Percentiles rank a stretch among this genome's conserved stretches.
Conservation (phyloP, 306 rosid species). For the Gastrolobium villosum region DNA sequence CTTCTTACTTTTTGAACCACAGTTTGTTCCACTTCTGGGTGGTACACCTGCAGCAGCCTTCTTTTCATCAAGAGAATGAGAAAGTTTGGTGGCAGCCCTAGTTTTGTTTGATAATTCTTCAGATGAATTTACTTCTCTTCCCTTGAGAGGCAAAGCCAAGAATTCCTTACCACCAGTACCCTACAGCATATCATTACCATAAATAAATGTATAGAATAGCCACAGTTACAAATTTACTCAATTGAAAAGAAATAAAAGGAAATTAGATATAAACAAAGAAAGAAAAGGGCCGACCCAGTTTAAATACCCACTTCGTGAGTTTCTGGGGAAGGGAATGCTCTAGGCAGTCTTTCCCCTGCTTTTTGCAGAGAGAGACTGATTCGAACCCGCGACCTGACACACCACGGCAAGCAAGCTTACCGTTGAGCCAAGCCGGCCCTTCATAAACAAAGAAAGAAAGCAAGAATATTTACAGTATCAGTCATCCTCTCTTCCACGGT, state of each 20-base stretch:
- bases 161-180: constrained; percentile 45
- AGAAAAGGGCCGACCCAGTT: too few species aligned
- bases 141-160: constrained; percentile 54
- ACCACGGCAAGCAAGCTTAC: too few species aligned
- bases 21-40: constrained; percentile 28
- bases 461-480: constrained; percentile 49
- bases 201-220: constrained; percentile 19
- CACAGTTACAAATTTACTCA: constrained; percentile 21
- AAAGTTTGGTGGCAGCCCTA: constrained; percentile 47
- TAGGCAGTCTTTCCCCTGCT: too few species aligned
- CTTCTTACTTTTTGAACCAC: constrained; percentile 52
- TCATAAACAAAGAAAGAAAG: constrained; percentile 44
- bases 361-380: too few species aligned
- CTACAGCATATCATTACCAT: constrained; percentile 58
- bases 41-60: constrained; percentile 35
- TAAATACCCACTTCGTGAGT: too few species aligned
- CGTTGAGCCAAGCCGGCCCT: too few species aligned
- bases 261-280: constrained; percentile 35
- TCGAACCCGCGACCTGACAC: too few species aligned
- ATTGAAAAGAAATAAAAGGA: constrained; percentile 22
- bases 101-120: constrained; percentile 50
- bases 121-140: constrained; percentile 53
- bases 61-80: constrained; percentile 49
- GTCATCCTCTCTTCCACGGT: constrained; percentile 46
- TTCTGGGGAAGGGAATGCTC: too few species aligned